Base-by-base conservation (phyloP, 176 grass and related monocot genomes). In the Stipa capillata region DNA sequence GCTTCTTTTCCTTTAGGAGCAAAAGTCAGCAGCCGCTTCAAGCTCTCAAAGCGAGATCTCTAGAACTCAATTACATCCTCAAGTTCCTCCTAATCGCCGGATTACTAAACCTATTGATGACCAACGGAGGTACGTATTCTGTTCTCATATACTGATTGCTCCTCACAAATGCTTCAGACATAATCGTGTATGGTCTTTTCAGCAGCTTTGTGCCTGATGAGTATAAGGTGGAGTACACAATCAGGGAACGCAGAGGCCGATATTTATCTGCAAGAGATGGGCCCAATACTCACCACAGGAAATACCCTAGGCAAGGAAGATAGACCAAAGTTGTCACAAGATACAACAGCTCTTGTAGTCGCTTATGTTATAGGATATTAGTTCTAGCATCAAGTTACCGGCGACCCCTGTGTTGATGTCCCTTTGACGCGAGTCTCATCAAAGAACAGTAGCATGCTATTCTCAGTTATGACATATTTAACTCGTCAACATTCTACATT, bases 261-360 rank as follows among this genome's bases (percentile, higher is more conserved):
- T 84, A 84, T 68, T 37, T 18, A 15, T 55, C 86, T 42, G 54
- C 57, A 41, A 82, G 65, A 63, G 63, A 60, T 77, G 52, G 39
- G 15, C 68, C 12, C 48, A 65, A 39, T 61, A 10, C 56, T 43
- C 67, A 57, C 57, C 62, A 64, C 34, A 84, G 80, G 23, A 65
- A 77, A 47, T 82, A 84, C 67, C 59, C 51, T 58, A 83, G 81
- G 35, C 55, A 74, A 52, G 60, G 63, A 62, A 82, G 78, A 77
- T 75, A 82, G 71, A 28, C n/a, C 50, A 9, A 42, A 52, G 59
- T 13, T 60, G 45, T 72, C 17, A 31, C 55, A 65, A 79, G 34
- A 53, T 85, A 36, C 24, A 76, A 61, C 37, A 33, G 39, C 48
- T 55, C 56, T 31, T 62, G 53, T 64, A 52, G 83, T 61, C 28